Percentiles rank a stretch among this genome's conserved stretches.
These are phyloP conservation scores for Pisolithus albus DNA, from an alignment of 768 basidiomycete species.

Conservation along the genomic window DNA sequence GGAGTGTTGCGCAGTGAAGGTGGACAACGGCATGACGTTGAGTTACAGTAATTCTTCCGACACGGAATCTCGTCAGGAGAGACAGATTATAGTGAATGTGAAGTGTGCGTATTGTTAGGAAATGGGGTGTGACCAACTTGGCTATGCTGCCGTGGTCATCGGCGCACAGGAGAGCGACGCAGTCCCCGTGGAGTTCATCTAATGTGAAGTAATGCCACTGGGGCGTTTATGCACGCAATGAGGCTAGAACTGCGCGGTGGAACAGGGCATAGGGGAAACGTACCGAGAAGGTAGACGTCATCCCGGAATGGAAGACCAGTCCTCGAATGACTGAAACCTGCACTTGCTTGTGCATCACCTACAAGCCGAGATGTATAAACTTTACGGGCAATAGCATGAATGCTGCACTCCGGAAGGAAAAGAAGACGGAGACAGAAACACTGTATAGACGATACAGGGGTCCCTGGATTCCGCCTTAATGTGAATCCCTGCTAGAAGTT, in stretches of 20 bases:
- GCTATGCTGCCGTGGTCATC: slow-evolving; percentile 52
- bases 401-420: slow-evolving; percentile 37
- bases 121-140: slow-evolving; percentile 33
- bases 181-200: slow-evolving; percentile 56
- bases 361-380: slow-evolving; percentile 42
- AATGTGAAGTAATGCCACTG: slow-evolving; percentile 54
- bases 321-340: slow-evolving; percentile 48
- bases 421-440: slow-evolving; percentile 57
- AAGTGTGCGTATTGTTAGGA: slow-evolving; percentile 2
- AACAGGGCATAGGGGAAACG: neutral
- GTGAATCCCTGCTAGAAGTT: slow-evolving; percentile 59
- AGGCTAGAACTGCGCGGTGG: slow-evolving; percentile 4
- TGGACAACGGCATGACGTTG: slow-evolving; percentile 56
- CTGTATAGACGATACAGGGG: slow-evolving; percentile 44
- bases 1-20: slow-evolving; percentile 63
- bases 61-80: slow-evolving; percentile 59
- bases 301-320: slow-evolving; percentile 56
- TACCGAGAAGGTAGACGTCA: slow-evolving; percentile 48
- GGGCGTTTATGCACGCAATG: slow-evolving; percentile 39
- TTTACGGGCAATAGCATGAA: slow-evolving; percentile 42
- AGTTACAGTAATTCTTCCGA: slow-evolving; percentile 57
- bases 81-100: slow-evolving; percentile 45
- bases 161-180: slow-evolving; percentile 59
- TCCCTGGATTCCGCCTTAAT: slow-evolving; percentile 62
- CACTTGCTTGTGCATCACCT: slow-evolving; percentile 48